These are phyloP conservation scores for Aspergillus nidulans DNA, from an alignment of 495 filamentous ascomycete species.

Conservation along the genomic window DNA sequence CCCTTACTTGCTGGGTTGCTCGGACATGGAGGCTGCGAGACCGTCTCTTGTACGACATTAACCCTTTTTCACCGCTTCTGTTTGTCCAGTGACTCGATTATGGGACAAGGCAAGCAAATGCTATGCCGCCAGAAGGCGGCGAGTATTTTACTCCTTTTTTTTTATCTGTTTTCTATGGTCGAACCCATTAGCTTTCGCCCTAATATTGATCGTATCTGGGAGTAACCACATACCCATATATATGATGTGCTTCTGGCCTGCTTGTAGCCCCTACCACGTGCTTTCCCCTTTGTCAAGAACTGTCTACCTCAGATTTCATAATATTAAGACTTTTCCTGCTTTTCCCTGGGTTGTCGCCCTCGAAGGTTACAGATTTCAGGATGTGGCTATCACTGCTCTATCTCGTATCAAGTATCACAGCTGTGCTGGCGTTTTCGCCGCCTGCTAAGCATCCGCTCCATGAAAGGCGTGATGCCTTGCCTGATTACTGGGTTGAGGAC, in stretches of 20 bases:
- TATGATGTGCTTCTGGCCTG: not conserved
- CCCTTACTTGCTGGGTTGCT: too few relatives aligned
- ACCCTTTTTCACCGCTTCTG: too few relatives aligned
- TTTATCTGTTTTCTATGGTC: too few relatives aligned
- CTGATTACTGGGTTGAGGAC: slow-evolving; percentile 2
- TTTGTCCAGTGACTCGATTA: too few relatives aligned
- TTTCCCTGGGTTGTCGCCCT: not conserved
- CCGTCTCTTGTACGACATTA: too few relatives aligned
- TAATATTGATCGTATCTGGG: too few relatives aligned
- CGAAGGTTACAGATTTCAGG: not conserved
- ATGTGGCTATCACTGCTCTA: not conserved
- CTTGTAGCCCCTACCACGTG: not conserved
- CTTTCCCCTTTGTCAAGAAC: not conserved
- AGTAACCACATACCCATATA: too few relatives aligned
- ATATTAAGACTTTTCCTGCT: not conserved
- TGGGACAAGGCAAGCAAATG: too few relatives aligned
- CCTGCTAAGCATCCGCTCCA: slow-evolving; percentile 2
- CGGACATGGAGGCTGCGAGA: too few relatives aligned
- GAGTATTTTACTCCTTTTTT: too few relatives aligned
- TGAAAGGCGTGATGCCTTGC: slow-evolving; percentile 1
- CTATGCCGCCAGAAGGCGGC: too few relatives aligned
- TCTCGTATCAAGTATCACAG: not conserved
- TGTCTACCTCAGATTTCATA: not conserved
- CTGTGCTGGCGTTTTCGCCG: not conserved
- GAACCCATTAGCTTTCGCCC: too few relatives aligned